Base-by-base conservation (phyloP, 2,329 filamentous ascomycete genomes). In the Fusarium pseudonygamai region DNA sequence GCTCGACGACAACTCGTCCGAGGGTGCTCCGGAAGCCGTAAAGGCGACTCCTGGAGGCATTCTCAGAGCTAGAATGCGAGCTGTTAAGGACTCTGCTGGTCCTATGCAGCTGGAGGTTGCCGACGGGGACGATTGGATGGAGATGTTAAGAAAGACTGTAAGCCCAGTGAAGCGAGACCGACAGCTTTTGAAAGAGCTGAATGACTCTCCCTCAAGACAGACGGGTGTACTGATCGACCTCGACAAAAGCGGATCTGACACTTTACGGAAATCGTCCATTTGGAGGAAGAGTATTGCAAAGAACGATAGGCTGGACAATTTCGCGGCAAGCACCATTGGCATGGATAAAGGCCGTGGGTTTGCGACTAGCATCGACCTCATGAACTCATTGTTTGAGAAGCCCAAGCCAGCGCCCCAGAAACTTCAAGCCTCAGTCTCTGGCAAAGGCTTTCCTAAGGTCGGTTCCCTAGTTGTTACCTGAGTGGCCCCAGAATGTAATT, bases 111-210 rank as follows among this genome's bases (percentile, higher is more conserved):
- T 90, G 60, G 88, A 91, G 72, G 88, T 92, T 67, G 85, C 89
- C 40, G 88, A 89, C 72, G 93, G 92, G 60, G 93, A 95, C 67
- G 93, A 97, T 80, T 99, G 96, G 96, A 93, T 95, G 75, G 93
- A 96, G 76, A 95, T 98, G 85, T 87, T 99, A 72, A 93, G 95
- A 81, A 95, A 95, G 75, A 98, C 96, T 11, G 94, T 98, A 76
- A 97, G 94, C 78, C 96, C 96, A 11, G 91, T 93, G 79, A 98
- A 98, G 85, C 92, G 96, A 78, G 93, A 98, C 84, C 93, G 96
- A 67, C 92, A 92, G 34, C 85, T 96, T 39, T 87, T 92, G 45
- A 87, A 86, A 77, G 87, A 86, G 32, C 78, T 88, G 83, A 83
- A 91, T 87, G 85, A 92, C 84, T 83, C 92, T 4, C 80, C 82